phyloP scores from a whole-genome alignment of 129 eudicot species.

The Arctium lappa region DNA sequence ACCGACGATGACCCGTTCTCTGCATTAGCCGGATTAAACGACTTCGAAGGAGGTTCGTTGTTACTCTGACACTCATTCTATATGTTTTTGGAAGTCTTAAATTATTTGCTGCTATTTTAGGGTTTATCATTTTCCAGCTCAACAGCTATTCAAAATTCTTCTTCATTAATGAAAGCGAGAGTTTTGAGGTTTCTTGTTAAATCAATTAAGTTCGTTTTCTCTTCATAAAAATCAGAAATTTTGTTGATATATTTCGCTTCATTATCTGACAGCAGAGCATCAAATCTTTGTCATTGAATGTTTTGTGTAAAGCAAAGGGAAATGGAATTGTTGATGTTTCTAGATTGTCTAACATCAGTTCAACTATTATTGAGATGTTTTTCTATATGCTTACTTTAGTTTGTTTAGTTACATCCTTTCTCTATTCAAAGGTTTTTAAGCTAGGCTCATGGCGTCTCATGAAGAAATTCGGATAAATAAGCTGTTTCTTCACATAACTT shows the following conservation, averaged over 20 bases:
- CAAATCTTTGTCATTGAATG: background rate
- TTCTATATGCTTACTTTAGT: background rate
- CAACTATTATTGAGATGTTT: background rate
- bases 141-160: background rate
- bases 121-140: slow-evolving; percentile 16
- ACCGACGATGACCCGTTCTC: slow-evolving; percentile 61
- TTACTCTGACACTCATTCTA: background rate
- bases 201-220: background rate
- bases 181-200: background rate
- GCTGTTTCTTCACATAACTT: background rate
- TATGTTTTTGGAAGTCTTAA: background rate
- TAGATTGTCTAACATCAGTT: background rate
- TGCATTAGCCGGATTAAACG: slow-evolving; percentile 68
- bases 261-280: background rate
- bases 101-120: slow-evolving; percentile 4
- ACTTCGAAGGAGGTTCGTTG: slow-evolving; percentile 77
- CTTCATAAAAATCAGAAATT: background rate
- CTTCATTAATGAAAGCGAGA: background rate
- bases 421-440: background rate
- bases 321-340: background rate
- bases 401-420: background rate
- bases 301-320: background rate
- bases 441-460: background rate
- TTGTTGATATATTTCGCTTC: background rate
- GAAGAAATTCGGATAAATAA: background rate